These are phyloP conservation scores for Chamaecyparis obtusa DNA, from an alignment of 75 land plant genomes.

Conservation along the genomic window DNA sequence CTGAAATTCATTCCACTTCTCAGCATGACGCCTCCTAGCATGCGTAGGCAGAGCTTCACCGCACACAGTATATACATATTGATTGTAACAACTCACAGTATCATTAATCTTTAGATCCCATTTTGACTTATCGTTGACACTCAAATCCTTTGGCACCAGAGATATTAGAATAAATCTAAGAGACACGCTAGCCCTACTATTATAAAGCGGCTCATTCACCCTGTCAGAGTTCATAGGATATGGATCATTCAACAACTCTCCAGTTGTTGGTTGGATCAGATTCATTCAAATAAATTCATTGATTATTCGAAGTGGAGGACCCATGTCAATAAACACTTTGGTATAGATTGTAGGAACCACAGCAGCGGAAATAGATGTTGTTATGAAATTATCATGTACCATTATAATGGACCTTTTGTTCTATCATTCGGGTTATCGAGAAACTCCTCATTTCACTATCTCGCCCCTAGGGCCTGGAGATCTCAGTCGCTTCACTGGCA, in stretches of 20 bases:
- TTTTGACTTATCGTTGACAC: neutral
- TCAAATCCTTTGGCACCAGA: neutral
- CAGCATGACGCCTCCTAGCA: neutral
- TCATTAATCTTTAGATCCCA: neutral
- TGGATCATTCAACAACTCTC: too few species aligned
- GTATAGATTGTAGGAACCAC: neutral
- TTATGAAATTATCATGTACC: too few species aligned
- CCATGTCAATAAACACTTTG: slow-evolving; percentile 7
- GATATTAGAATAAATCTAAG: neutral
- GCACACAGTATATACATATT: neutral
- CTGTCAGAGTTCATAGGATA: too few species aligned
- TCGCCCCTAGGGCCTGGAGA: too few species aligned
- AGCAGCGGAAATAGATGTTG: too few species aligned
- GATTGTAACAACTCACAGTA: neutral
- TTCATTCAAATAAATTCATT: slow-evolving; percentile 9
- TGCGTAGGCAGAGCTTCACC: neutral
- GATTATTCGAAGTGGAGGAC: slow-evolving; percentile 6
- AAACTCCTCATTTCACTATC: too few species aligned
- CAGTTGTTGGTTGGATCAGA: too few species aligned
- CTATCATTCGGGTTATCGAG: too few species aligned
- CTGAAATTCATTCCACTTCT: slow-evolving; percentile 10
- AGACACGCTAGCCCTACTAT: neutral
- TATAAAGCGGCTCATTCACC: too few species aligned
- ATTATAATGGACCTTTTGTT: too few species aligned
- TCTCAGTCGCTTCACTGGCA: too few species aligned